These are phyloP conservation scores for Vigna mungo DNA, from an alignment of 306 rosid species.

Conservation along the genomic window DNA sequence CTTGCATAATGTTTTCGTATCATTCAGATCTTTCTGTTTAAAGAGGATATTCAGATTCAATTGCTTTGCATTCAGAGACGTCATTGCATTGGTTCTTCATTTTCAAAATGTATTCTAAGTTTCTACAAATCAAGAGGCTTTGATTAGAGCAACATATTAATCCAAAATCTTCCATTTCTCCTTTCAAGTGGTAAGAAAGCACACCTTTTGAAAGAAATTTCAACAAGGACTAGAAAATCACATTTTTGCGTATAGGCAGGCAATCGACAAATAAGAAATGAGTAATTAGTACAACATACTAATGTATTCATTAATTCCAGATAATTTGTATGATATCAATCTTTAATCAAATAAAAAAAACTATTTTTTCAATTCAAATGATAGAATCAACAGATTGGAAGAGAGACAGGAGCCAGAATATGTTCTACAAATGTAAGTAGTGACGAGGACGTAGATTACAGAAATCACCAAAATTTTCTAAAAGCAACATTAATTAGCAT, in stretches of 20 bases:
- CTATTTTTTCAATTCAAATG: constrained; percentile 7
- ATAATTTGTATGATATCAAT: constrained; percentile 2
- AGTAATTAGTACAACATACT: neutral
- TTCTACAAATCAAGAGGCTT: neutral
- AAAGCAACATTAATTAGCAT: neutral
- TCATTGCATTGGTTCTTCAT: neutral
- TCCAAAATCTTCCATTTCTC: constrained; percentile 24
- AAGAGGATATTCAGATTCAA: constrained; percentile 27
- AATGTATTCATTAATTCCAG: neutral
- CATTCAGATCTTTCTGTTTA: constrained; percentile 4
- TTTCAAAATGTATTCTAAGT: neutral
- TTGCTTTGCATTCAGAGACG: constrained; percentile 18
- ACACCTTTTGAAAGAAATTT: constrained; percentile 15
- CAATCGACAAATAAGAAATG: constrained; percentile 3
- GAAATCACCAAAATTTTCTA: constrained; percentile 18
- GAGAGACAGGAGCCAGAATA: neutral
- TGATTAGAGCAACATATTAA: constrained; percentile 16
- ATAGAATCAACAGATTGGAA: constrained; percentile 6
- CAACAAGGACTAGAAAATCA: constrained; percentile 2
- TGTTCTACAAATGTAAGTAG: neutral
- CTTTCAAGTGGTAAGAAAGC: neutral
- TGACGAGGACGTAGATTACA: neutral
- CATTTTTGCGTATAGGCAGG: neutral
- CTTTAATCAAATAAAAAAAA: neutral
- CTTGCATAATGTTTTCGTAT: constrained; percentile 3